Base-by-base conservation (phyloP, 2,329 filamentous ascomycete species). In the Xylaria sp. region DNA sequence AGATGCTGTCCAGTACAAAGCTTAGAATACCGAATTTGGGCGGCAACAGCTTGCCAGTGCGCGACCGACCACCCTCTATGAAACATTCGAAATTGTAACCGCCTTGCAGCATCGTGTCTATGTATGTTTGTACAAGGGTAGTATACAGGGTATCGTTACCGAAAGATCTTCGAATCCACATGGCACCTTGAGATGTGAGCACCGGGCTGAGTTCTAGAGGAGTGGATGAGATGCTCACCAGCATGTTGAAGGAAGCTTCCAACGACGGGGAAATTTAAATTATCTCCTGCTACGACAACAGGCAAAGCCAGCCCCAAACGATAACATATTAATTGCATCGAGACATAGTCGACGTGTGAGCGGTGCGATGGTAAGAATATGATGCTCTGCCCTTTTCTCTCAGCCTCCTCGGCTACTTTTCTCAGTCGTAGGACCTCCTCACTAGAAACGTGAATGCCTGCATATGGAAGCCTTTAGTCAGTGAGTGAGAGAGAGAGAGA, bases 81-180 rank as follows among this genome's bases (percentile, higher is more conserved):
- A 99, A 99, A 79, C 96, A 99, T 79, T 97, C 95, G 57, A 99
- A 89, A 78, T 99, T 98, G 80, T 91, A 97, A 0, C 96, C 96
- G 71, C 93, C 90, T 76, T 96, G 93, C 2, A 99, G 84, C 50
- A 99, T 79, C 0, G 93, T 97, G 78, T 99, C 96, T 74, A 99
- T 94, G 76, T 99, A 99, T 7, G 94, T 89, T 79, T 99, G 96
- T 7, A 99, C 95, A n/a, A 98, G 84, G 0, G 94, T 95, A 5
- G 90, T 89, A 78, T 99, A 99, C 0, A 99, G 82, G 41, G 92
- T 88, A 78, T 99, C 96, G 69, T 97, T 93, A 48, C 94, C 94
- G 80, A 99, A 99, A 59, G 92, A 92, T 55, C 96, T 85, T 58
- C 96, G 88, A 76, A 99, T 98, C 89, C 92, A 98, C 93, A 98